Evolutionary conservation across 345 rosid genomes (phyloP), one percentile per base, ranked within the genome.

Genomic region (Salix suchowensis): DNA sequence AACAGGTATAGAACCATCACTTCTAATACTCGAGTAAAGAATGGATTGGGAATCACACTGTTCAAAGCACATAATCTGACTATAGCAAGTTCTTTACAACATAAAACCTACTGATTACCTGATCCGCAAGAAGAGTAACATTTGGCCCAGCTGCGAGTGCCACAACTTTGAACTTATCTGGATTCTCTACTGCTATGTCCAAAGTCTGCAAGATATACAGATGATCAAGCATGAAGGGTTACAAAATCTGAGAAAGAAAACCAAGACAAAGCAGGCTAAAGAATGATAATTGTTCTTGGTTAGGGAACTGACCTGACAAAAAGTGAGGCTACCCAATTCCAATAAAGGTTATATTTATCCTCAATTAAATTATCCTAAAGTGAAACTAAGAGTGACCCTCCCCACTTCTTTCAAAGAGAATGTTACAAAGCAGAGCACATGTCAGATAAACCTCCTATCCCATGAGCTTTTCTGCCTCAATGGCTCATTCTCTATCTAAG

Each of bases 91-190:
- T 55, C 66, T 21, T 28, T 48, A 18, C 12, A 76, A 10, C 74
- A 67, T 9, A 40, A 58, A 76, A 72, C 54, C 0, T 12, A 65
- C 7, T n/a, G 32, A 50, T 67, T 74, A 96, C 97, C 96, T 96
- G 99, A 80, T 93, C 97, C 70, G 91, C 91, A 78, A 96, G 97
- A 79, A 96, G 98, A 72, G 98, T 83, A 39, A 93, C 91, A 76
- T 96, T 96, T 24, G 99, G 92, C 77, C 99, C 99, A 81, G 98
- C 98, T 67, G 99, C 97, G 50, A 96, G 88, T 32, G 94, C 98
- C 79, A 96, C 99, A 26, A 93, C 87, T 88, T 85, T 87, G 81
- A 96, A 93, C 71, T 93, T 93, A 79, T 92, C 92, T 8, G 97
- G 94, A 83, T 96, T 88, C 83, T 93, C 99, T 1, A 91, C 94